Evolutionary conservation across 2,329 filamentous ascomycete species (phyloP).

Genomic region (Monilinia aucupariae): DNA sequence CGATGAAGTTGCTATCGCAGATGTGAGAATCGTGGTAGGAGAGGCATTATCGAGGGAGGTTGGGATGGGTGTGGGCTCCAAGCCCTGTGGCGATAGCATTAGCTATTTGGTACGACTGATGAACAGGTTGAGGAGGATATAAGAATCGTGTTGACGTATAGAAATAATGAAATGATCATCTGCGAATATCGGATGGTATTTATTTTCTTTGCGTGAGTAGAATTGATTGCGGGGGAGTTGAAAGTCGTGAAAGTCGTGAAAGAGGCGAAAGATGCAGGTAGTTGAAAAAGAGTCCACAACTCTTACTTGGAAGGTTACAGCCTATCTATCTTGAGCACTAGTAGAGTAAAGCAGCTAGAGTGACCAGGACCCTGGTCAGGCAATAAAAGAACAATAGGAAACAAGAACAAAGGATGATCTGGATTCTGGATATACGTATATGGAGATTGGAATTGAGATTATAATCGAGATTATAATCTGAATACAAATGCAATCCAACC

Average conservation of each 20-base stretch:
- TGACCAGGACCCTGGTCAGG: too few relatives aligned
- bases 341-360: too few relatives aligned
- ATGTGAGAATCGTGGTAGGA: conserved; percentile 23
- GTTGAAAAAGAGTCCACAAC: too few relatives aligned
- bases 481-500: too few relatives aligned
- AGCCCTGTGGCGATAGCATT: conserved; percentile 33
- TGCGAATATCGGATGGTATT: neutral
- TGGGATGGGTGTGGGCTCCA: conserved; percentile 27
- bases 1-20: conserved; percentile 27
- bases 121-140: neutral
- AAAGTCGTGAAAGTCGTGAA: neutral
- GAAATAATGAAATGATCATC: neutral
- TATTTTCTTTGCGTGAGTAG: neutral
- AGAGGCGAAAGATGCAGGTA: too few relatives aligned
- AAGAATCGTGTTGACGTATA: neutral
- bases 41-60: conserved; percentile 24
- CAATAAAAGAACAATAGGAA: too few relatives aligned
- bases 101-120: conserved; percentile 12
- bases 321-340: too few relatives aligned
- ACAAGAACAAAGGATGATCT: too few relatives aligned
- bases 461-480: too few relatives aligned
- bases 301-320: too few relatives aligned
- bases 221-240: neutral
- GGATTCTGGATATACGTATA: too few relatives aligned
- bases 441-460: too few relatives aligned